Percentiles rank a stretch among this genome's conserved stretches.
Evolutionary conservation across 805 yeast genomes (phyloP).

Genomic region (Spathaspora sp.): DNA sequence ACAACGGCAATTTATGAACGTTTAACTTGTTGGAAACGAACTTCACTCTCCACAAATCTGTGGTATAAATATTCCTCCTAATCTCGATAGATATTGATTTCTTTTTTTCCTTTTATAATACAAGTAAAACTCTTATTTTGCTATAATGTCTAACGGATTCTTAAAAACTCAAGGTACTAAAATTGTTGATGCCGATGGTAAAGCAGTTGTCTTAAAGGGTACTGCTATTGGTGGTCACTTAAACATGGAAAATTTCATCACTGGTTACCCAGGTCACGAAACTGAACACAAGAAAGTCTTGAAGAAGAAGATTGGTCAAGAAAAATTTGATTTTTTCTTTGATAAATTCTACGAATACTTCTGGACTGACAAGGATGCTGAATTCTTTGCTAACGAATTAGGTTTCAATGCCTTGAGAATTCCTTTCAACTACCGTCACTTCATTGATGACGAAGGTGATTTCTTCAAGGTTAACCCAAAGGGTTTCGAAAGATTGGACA

Average conservation of each 20-base stretch:
- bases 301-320: constrained; percentile 38
- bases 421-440: constrained; percentile 52
- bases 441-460: constrained; percentile 44
- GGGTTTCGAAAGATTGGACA: constrained; percentile 44
- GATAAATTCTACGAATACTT: constrained; percentile 51
- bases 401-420: constrained; percentile 46
- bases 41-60: not conserved
- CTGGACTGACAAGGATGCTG: constrained; percentile 50
- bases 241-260: constrained; percentile 55
- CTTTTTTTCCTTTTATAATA: not conserved
- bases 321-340: constrained; percentile 46
- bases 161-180: constrained; percentile 45
- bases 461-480: constrained; percentile 37
- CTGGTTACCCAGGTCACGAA: constrained; percentile 54
- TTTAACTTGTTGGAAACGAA: not conserved
- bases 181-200: constrained; percentile 40
- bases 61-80: not conserved
- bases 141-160: constrained; percentile 14
- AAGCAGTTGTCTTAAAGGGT: constrained; percentile 42
- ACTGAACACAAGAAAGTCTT: constrained; percentile 45
- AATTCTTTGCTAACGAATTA: constrained; percentile 36
- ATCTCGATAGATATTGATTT: not conserved
- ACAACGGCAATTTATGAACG: not conserved
- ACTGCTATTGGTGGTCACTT: constrained; percentile 49
- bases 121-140: not conserved